Percentiles rank a stretch among this genome's conserved stretches.
phyloP scores from a whole-genome alignment of 805 yeast species.

The Candida berthetii region DNA sequence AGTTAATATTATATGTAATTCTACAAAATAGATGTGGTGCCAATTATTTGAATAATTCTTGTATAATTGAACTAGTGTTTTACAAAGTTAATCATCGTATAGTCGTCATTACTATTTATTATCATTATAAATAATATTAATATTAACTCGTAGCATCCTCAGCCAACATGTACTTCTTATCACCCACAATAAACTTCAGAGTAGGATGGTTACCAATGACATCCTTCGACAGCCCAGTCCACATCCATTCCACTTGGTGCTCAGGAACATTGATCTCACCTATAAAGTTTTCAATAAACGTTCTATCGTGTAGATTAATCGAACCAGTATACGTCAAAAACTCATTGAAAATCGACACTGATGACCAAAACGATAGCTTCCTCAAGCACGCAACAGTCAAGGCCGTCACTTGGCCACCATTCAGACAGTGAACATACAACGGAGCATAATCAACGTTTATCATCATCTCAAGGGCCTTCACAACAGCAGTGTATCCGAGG shows the following conservation, averaged over 20 bases:
- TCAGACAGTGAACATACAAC: constrained; percentile 76
- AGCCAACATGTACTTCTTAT: not conserved
- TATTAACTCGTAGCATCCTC: not conserved
- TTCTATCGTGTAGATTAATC: constrained; percentile 76
- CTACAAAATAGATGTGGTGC: not conserved
- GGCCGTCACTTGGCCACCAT: constrained; percentile 85
- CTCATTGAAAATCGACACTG: constrained; percentile 82
- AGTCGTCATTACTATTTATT: not conserved
- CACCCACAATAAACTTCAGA: constrained; percentile 7
- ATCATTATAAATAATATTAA: not conserved
- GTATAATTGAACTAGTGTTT: too few species aligned
- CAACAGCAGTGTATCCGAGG: constrained; percentile 56
- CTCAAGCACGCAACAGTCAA: constrained; percentile 82
- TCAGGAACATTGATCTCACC: constrained; percentile 55
- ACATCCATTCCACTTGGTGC: constrained; percentile 29
- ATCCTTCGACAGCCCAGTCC: constrained; percentile 20
- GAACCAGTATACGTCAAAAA: constrained; percentile 71
- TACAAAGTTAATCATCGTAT: too few species aligned
- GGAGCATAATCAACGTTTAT: constrained; percentile 60
- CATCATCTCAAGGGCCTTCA: constrained; percentile 53
- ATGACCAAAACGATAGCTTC: constrained; percentile 81
- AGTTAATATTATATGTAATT: not conserved
- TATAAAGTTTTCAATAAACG: constrained; percentile 74
- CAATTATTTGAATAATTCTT: not conserved
- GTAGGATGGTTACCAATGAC: constrained; percentile 21